Evolutionary conservation across 2,329 filamentous ascomycete species (phyloP).

Genomic region (Blastomyces silverae): DNA sequence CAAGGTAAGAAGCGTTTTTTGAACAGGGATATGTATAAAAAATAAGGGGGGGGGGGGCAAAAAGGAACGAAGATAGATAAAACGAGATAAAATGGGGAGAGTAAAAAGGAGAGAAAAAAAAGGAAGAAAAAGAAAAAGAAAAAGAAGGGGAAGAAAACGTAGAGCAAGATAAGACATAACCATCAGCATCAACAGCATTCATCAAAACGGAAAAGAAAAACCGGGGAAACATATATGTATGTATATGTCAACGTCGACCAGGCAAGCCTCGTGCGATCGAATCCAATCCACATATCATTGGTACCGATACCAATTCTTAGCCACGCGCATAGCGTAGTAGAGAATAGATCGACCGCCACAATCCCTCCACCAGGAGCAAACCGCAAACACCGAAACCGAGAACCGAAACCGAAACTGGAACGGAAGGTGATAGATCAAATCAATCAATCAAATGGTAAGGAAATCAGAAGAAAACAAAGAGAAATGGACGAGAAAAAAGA

Average conservation of each 20-base stretch:
- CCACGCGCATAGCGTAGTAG: too few species aligned
- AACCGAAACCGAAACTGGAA: neutral
- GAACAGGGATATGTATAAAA: too few species aligned
- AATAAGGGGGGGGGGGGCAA: too few species aligned
- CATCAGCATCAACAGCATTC: conserved; percentile 12
- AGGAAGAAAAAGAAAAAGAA: too few species aligned
- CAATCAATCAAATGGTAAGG: neutral
- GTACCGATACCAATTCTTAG: neutral
- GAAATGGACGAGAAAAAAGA: neutral
- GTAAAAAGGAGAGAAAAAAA: too few species aligned
- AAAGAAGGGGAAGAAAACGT: too few species aligned
- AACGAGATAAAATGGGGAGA: too few species aligned
- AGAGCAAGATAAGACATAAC: conserved; percentile 1
- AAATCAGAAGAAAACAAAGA: neutral
- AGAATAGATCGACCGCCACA: too few species aligned
- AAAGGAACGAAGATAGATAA: too few species aligned
- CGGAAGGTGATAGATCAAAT: neutral
- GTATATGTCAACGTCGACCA: conserved; percentile 9
- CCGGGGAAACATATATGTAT: conserved; percentile 1
- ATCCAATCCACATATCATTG: neutral
- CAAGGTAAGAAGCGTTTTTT: too few species aligned
- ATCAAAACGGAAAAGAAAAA: neutral
- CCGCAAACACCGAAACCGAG: neutral
- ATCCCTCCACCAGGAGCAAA: neutral
- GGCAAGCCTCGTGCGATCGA: neutral